Evolutionary conservation across 495 filamentous ascomycete genomes (phyloP).

Genomic region (Penicillium alfredii): DNA sequence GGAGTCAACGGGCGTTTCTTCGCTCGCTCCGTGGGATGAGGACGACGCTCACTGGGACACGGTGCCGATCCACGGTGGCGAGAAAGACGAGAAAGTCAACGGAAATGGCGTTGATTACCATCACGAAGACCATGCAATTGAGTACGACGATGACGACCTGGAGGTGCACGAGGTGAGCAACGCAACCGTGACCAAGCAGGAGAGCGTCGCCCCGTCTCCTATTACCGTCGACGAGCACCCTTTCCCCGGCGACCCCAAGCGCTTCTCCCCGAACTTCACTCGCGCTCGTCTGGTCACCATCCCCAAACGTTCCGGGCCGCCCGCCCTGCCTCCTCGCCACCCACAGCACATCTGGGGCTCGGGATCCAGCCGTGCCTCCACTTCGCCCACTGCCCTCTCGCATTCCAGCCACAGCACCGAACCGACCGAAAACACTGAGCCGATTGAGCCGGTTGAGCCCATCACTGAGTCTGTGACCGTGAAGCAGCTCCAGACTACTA

Average conservation of each 20-base stretch:
- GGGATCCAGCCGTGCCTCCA: background rate
- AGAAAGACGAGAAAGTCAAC: constrained; percentile 1
- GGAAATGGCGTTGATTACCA: constrained; percentile 13
- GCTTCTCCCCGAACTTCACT: constrained; percentile 46
- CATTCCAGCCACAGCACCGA: constrained; percentile 19
- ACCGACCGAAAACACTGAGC: constrained; percentile 16
- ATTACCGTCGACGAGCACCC: constrained; percentile 38
- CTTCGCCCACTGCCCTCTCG: constrained; percentile 13
- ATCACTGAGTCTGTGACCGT: constrained; percentile 14
- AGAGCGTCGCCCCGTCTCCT: constrained; percentile 46
- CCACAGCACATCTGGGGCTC: constrained; percentile 41
- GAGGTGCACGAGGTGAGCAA: constrained; percentile 40
- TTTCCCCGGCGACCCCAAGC: constrained; percentile 41
- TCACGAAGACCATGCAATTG: constrained; percentile 10
- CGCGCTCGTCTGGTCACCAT: constrained; percentile 65
- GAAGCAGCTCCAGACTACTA: constrained; percentile 16
- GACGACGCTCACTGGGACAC: constrained; percentile 29
- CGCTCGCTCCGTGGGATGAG: constrained; percentile 20
- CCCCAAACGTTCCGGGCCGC: constrained; percentile 62
- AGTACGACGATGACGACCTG: constrained; percentile 30
- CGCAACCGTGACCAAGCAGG: constrained; percentile 42
- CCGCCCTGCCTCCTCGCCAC: constrained; percentile 57
- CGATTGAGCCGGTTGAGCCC: constrained; percentile 7
- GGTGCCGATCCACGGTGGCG: constrained; percentile 28
- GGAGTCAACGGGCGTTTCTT: constrained; percentile 37